Evolutionary conservation across 2,329 filamentous ascomycete species (phyloP).

Genomic region (Colletotrichum tamarilloi): DNA sequence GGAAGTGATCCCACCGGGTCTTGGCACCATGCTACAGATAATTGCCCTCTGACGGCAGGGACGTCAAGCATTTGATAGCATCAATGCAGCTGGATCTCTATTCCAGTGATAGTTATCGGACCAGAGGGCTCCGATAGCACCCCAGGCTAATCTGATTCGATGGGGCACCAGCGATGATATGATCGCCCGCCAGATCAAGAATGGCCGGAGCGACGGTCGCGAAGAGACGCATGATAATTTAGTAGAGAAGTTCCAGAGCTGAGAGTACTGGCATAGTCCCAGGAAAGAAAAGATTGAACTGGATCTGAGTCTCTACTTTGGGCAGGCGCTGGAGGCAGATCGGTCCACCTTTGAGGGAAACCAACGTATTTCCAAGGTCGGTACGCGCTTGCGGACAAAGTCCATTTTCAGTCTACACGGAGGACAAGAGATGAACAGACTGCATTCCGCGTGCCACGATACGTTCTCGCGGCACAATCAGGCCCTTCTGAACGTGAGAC

Average conservation of each 20-base stretch:
- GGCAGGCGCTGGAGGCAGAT: not conserved
- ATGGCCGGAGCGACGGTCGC: not conserved
- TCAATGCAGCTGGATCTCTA: constrained; percentile 25
- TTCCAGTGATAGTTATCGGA: constrained; percentile 1
- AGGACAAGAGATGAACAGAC: not conserved
- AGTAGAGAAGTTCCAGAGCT: not conserved
- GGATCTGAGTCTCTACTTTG: not conserved
- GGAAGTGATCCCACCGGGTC: constrained; percentile 42
- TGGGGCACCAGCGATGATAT: not conserved
- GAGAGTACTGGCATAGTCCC: not conserved
- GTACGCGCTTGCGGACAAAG: no score
- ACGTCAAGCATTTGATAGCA: constrained; percentile 29
- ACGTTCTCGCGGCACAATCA: not conserved
- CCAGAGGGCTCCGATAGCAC: not conserved
- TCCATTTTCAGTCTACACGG: no score
- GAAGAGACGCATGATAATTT: not conserved
- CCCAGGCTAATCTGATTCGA: not conserved
- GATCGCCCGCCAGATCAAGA: not conserved
- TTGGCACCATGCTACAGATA: constrained; percentile 32
- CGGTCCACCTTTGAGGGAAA: not conserved
- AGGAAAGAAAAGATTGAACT: not conserved
- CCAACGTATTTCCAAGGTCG: not conserved
- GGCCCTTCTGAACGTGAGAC: no score
- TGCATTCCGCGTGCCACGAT: not conserved
- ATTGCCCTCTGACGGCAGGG: not conserved